Base-by-base conservation (phyloP, 2,329 filamentous ascomycete genomes). In the Orbilia quercus region DNA sequence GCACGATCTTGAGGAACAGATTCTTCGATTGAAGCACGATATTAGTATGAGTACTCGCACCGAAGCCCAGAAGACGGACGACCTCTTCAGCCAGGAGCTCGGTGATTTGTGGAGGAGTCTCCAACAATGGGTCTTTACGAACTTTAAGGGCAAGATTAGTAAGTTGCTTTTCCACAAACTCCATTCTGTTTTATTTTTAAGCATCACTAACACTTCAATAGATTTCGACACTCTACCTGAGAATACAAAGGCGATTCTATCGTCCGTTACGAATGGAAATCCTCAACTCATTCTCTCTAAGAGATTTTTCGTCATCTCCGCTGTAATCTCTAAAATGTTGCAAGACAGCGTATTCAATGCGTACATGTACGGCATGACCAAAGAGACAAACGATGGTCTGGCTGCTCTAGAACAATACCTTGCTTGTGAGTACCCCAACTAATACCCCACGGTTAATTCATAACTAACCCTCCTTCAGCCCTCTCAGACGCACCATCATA, bases 131-230 rank as follows among this genome's bases (percentile, higher is more conserved):
- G 55, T 67, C 28, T 74, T 74, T 42, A 34, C 58, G 18, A 74
- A 74, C 18, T 74, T 74, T 16, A 74, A 67, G 62, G 55, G 62
- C 47, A 74, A 74, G 63, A 67, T 74, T 50, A 45, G 70, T 74
- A 67, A 20, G 70, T 67, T 25, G 5, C 16, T 18, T n/a, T 40
- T 14, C 5, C 5, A 3, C 28, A 48, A 16, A 44, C n/a, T 34
- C 38, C 28, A 7, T 44, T 7, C 14, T 7, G n/a, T 31, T 40
- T 1, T 38, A 1, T 12, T n/a, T 34, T 36, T 7, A 12, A n/a
- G n/a, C 7, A 16, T 47, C 7, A 16, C 50, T 65, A 47, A 65
- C 40, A 7, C 2, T 25, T 5, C 7, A 22, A n/a, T 47, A 74
- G 70, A 25, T 22, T 74, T 74, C 11, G 70, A 74, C n/a, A 31